Conservation (phyloP, 768 basidiomycete genomes). For the Phylloporus rhodoxanthus region DNA sequence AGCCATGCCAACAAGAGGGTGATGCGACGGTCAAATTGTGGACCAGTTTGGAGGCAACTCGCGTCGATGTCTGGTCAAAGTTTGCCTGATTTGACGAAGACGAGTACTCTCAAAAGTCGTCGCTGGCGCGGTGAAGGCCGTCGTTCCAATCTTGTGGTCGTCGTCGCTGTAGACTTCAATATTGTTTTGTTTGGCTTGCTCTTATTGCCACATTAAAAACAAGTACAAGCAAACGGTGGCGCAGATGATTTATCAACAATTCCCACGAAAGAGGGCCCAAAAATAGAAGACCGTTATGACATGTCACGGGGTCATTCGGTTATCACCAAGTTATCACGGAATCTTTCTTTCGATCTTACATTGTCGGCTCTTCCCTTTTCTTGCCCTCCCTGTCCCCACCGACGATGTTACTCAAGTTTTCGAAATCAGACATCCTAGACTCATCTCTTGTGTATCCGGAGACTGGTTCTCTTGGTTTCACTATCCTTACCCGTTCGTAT, state of each 20-base stretch:
- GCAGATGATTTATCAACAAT: background rate
- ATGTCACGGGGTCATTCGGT: background rate
- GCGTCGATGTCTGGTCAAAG: conserved; percentile 7
- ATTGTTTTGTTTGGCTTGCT: conserved; percentile 28
- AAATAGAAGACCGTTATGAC: background rate
- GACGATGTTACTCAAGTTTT: conserved; percentile 54
- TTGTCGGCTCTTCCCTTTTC: background rate
- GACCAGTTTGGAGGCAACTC: conserved; percentile 8
- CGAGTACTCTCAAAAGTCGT: conserved; percentile 10
- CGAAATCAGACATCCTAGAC: conserved; percentile 53
- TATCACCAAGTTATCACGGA: background rate
- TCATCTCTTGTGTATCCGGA: conserved; percentile 47
- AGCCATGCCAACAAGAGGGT: conserved; percentile 32
- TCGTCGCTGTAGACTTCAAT: conserved; percentile 25
- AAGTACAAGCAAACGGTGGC: conserved; percentile 24
- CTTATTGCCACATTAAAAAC: conserved; percentile 26
- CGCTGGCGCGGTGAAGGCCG: conserved; percentile 15
- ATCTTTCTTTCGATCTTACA: background rate
- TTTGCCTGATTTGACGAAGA: background rate
- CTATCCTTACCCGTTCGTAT: conserved; percentile 41
- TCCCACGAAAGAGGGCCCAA: background rate
- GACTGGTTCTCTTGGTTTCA: conserved; percentile 44
- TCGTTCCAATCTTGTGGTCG: conserved; percentile 27
- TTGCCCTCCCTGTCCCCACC: conserved; percentile 1
- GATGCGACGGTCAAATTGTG: conserved; percentile 12